Evolutionary conservation across 495 filamentous ascomycete genomes (phyloP), one percentile per base, ranked within the genome.

Genomic region (Cairneyella variabilis): DNA sequence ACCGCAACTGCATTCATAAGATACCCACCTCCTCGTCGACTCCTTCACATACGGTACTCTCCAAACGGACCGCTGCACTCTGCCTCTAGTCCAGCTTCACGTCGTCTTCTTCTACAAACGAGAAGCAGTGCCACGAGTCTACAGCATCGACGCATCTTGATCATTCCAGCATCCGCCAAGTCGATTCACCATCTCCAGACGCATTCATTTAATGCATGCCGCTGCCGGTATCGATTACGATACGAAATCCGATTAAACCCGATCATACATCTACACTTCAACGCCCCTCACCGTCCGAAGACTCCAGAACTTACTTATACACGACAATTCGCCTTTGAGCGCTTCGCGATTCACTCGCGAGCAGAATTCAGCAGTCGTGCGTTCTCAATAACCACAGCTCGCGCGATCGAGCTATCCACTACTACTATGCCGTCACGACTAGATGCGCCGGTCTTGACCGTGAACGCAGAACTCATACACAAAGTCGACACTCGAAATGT

Each of bases 401-500:
- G 61, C 56, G 54, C 49, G 22, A 38, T 64, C 61, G 63, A 64
- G 61, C 59, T 49, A 41, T n/a, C 32, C 37, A 20, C 12, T 41
- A 47, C 56, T 43, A 53, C 14, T 47, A 87, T 86, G 84, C 76
- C 80, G 60, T 68, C 78, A 28, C 67, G 77, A 71, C 74, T 88
- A 71, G 78, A 83, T 66, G 79, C 79, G 28, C 79, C 86, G 50
- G 84, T 93, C 69, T 75, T 93, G 62, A 87, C 88, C 52, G 87
- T 93, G 69, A 85, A 93, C 68, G 84, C 88, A 38, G 87, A 81
- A 64, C 84, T 89, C 60, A 90, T 97, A 62, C 88, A 92, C 73
- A 90, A 93, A 68, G 88, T 98, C 61, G 91, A 97, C 70, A 95
- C 93, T 1, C 76, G 85, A 48, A 95, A 96, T 65, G 83, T 87